Conservation (phyloP, 2,329 filamentous ascomycete species). For the Calonectria multiphialidica region DNA sequence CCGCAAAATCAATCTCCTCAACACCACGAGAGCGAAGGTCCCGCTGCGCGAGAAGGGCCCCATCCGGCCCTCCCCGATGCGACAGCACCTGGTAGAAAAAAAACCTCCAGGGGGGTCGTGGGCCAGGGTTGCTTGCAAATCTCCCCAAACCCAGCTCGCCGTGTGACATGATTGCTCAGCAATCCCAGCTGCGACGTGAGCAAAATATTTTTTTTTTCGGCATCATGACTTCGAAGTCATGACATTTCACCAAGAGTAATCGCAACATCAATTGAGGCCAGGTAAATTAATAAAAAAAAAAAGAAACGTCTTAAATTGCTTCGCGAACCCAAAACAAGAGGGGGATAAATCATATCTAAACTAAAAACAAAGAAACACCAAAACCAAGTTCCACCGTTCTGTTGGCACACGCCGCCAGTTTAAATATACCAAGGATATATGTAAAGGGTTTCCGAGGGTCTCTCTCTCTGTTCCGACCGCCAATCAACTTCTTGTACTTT, state of each 20-base stretch:
- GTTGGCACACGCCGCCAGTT: constrained; percentile 3
- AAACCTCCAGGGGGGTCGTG: background rate
- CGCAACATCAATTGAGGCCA: background rate
- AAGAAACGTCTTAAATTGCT: constrained; percentile 28
- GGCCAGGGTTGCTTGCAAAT: background rate
- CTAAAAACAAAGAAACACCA: constrained; percentile 13
- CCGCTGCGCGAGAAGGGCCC: background rate
- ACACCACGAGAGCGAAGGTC: constrained; percentile 4
- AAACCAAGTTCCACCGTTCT: constrained; percentile 21
- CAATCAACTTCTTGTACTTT: constrained; percentile 29
- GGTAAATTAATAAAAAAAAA: constrained; percentile 8
- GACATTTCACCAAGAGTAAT: background rate
- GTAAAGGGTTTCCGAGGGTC: constrained; percentile 9
- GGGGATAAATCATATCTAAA: constrained; percentile 18
- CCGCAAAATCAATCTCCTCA: constrained; percentile 7
- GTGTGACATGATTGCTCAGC: background rate
- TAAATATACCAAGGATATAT: constrained; percentile 12
- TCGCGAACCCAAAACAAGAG: constrained; percentile 18
- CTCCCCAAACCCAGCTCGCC: background rate
- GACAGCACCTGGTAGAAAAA: background rate
- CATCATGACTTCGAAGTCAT: constrained; percentile 12
- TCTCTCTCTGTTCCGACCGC: constrained; percentile 5
- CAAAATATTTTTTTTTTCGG: background rate
- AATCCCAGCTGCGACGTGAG: background rate
- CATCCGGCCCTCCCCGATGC: background rate